Evolutionary conservation across 257 asterid species (phyloP), one percentile per base, ranked within the genome.

Genomic region (Solanum infundibuliforme): DNA sequence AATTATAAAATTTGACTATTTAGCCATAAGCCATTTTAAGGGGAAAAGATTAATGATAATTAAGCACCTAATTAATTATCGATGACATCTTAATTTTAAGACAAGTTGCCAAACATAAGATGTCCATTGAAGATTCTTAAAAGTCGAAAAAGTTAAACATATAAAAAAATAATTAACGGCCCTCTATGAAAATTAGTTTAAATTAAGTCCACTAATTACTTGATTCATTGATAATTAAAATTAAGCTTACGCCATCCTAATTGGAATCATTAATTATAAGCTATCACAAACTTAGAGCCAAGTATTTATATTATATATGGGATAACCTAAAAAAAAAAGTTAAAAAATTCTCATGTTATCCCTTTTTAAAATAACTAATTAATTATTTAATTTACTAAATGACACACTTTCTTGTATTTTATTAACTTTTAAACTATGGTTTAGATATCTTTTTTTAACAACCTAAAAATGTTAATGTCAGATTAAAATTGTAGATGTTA

Each of bases 161-260:
- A 85, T 68, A 85, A 87, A 34, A 73, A 41, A 85, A 90, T 88
- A 87, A 73, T 71, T 38, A 87, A 86, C 87, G 83, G 25, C 89
- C 91, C 84, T 79, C 25, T 1, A 27, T 43, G 3, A 79, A 14
- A 7, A 79, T 14, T 25, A 25, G 3, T 43, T 25, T 43, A 79
- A 73, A 73, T 73, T 79, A 27, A 46, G 16, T 79, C 85, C 38
- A 8, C 27, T 46, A 52, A 13, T 27, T 79, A 27, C 18, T 39
- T n/a, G 60, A 76, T 68, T 68, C 10, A 68, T 14, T 41, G 65
- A 79, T 25, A 25, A 79, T 43, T 23, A 79, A 43, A 43, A 14
- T 27, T 13, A 21, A n/a, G 68, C 85, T 8, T 29, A 43, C 85
- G 39, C 1, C 9, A 81, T 81, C 85, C 66, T 27, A 79, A 77